Percentiles rank a stretch among this genome's conserved stretches.
Conservation (phyloP, 2,329 filamentous ascomycete species). For the Cladosporium colombiae region DNA sequence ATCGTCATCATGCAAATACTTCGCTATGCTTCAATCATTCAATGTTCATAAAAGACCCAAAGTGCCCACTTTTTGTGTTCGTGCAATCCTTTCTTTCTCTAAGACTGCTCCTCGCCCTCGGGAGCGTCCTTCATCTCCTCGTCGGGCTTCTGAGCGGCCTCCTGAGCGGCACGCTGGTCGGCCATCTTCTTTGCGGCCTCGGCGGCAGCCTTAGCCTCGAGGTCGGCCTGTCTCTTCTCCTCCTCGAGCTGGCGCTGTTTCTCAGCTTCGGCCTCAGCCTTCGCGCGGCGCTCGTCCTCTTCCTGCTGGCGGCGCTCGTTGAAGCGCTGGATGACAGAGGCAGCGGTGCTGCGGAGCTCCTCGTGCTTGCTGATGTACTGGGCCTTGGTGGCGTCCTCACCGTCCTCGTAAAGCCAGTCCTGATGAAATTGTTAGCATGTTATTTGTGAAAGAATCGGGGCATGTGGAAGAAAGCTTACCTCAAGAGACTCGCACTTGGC, state of each 20-base stretch:
- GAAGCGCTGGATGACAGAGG: slow-evolving; percentile 90
- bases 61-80: slow-evolving; percentile 9
- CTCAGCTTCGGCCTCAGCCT: slow-evolving; percentile 64
- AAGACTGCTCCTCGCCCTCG: slow-evolving; percentile 28
- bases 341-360: slow-evolving; percentile 86
- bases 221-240: slow-evolving; percentile 56
- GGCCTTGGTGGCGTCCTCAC: slow-evolving; percentile 90
- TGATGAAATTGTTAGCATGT: slow-evolving; percentile 41
- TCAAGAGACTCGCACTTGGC: slow-evolving; percentile 80
- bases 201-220: slow-evolving; percentile 42
- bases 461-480: slow-evolving; percentile 58
- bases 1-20: slow-evolving; percentile 16
- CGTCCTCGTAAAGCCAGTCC: slow-evolving; percentile 99
- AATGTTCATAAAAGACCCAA: slow-evolving; percentile 15
- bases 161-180: slow-evolving; percentile 51
- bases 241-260: slow-evolving; percentile 67
- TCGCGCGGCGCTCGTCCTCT: slow-evolving; percentile 68
- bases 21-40: slow-evolving; percentile 17
- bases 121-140: slow-evolving; percentile 64
- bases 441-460: background rate
- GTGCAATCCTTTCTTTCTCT: background rate
- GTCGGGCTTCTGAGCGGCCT: slow-evolving; percentile 36
- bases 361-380: slow-evolving; percentile 94
- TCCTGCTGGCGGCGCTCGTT: slow-evolving; percentile 92
- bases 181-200: slow-evolving; percentile 57